Evolutionary conservation across 331 rosid species (phyloP), one percentile per base, ranked within the genome.

Genomic region (Spiraea crenata): DNA sequence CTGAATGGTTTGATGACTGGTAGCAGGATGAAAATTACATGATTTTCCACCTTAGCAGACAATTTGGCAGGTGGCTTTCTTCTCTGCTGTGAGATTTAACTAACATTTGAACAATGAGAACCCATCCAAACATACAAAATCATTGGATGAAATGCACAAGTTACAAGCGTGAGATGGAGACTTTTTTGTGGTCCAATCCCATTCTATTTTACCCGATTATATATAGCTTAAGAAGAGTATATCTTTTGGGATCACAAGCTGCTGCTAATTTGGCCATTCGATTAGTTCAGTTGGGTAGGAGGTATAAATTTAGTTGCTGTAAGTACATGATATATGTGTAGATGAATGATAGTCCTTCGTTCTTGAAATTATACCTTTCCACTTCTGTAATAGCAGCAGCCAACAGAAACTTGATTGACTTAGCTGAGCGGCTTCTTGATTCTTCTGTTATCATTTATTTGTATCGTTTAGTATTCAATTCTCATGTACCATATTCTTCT

Each of bases 1-100:
- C 98, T 7, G 96, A 91, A 80, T 91, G 96, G 99, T 86, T 95
- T 64, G 92, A 86, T 67, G 92, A 91, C 63, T 95, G 99, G 99
- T 95, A 95, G 78, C 67, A 74, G 79, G 60, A 68, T 65, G 72
- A 62, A 56, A 39, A 35, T 15, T 69, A 60, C 39, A 73, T 58
- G 72, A 50, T 12, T 75, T 65, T 77, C 69, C 47, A 55, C 60
- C 34, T 78, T 57, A 70, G 64, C 70, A 25, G 37, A 69, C 76
- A 44, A 75, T 84, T 77, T 52, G 44, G 70, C 25, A 70, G 80
- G 68, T 69, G 74, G 41, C 46, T 41, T 52, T 71, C 52, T 56
- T 56, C 75, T 54, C 66, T 67, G 38, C 65, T 55, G 41, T 70
- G 72, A 65, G 70, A 76, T 40, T 67, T 71, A 74, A 71, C 68